Evolutionary conservation across 768 basidiomycete genomes (phyloP), one percentile per base, ranked within the genome.

Genomic region (Suillus decipiens): DNA sequence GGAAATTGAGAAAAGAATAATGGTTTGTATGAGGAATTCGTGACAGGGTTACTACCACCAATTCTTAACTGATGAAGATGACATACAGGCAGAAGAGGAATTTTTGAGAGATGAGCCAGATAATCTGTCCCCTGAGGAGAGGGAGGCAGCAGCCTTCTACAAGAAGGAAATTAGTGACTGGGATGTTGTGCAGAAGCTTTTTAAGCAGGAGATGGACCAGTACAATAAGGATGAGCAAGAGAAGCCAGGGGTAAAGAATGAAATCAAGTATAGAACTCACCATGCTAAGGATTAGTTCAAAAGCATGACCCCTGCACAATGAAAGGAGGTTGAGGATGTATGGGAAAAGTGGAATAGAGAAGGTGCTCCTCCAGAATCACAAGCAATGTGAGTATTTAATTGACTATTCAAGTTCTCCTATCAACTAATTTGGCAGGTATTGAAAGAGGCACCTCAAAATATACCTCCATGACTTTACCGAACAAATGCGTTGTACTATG

Each of bases 401-500:
- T 15, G 14, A 48, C 22, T 48, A 50, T 50, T 28, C 6, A 5
- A 11, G 10, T 34, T 34, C 33, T 54, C 33, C 6, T n/a, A 54
- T 54, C 5, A 22, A 50, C 53, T 34, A 14, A 33, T 0, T 43
- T 48, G 24, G 11, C 42, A 60, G 59, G n/a, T 60, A 51, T 41
- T 12, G 10, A 5, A 60, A 33, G 48, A 53, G 42, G 22, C 28
- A 60, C 19, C 45, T 60, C 28, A 60, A 50, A 34, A 54, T 14
- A 22, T 6, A 3, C 11, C n/a, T 54, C 2, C 10, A 54, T 22
- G 34, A 54, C 34, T 54, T 54, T 36, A 22, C 53, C 5, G 7
- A 54, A 36, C 53, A 54, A 36, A 14, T 54, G 11, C 0, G 34
- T 22, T 12, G 10, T 54, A 60, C 45, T n/a, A 60, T 60, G 59